Base-by-base conservation (phyloP, 768 basidiomycete species). In the Stropharia rugosoannulata region DNA sequence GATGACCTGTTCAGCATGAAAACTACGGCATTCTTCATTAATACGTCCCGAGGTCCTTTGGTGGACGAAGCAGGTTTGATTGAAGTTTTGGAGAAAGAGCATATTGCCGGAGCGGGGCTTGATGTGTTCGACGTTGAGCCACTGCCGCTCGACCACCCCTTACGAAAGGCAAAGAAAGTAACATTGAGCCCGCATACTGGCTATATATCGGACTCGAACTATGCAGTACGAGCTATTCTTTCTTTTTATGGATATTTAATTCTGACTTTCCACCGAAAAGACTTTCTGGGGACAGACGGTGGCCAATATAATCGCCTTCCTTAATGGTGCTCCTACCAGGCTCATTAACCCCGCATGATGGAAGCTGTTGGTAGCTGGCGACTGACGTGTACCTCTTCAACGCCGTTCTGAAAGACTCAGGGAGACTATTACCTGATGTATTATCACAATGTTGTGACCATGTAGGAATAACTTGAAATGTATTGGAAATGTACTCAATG, bases 41-140 rank as follows among this genome's bases (percentile, higher is more conserved):
- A 89, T 62, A 86, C 87, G 0, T 82, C 82, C 2, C 69, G 87
- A 51, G 87, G 88, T 0, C 84, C 84, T 2, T 64, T 90, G 16
- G 78, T 90, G 4, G 81, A 88, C 51, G 86, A 87, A 60, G 59
- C 49, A 0, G 86, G 80, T 0, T 63, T 90, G 35, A 56, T 87
- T 8, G 67, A 80, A 4, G 74, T 72, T 2, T 63, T 87, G 56
- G 65, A 74, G 54, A 63, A 76, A 35, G 74, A 73, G 39, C 70
- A 58, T 42, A 84, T 88, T 36, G 76, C 77, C 2, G 86, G 84
- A 0, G 86, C 80, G 0, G 86, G 82, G 0, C 64, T 88, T 51
- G 86, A 88, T 66, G 87, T 89, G 1, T 88, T 80, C 62, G 85
- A 86, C 44, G 62, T 77, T 36, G 85, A 89, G 62, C 87, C 86